Evolutionary conservation across 2,329 filamentous ascomycete species (phyloP).

Genomic region (Sarocladiaceae sp.): DNA sequence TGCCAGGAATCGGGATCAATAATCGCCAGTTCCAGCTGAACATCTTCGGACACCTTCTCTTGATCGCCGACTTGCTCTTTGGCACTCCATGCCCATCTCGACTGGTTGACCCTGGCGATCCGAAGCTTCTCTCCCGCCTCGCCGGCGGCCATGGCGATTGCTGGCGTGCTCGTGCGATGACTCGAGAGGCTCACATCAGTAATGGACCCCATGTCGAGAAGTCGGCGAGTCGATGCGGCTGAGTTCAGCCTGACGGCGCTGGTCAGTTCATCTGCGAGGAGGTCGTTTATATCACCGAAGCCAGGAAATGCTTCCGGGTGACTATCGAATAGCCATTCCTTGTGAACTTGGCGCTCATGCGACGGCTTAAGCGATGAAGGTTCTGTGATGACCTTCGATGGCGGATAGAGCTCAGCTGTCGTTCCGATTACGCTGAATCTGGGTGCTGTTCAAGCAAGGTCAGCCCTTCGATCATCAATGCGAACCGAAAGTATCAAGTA

Average conservation of each 20-base stretch:
- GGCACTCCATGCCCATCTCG: slow-evolving; percentile 50
- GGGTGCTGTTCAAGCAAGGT: slow-evolving; percentile 21
- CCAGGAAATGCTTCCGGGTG: slow-evolving; percentile 47
- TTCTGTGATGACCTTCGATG: slow-evolving; percentile 20
- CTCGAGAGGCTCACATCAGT: slow-evolving; percentile 31
- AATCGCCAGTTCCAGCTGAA: slow-evolving; percentile 41
- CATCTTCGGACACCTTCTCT: not conserved
- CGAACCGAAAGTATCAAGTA: no score
- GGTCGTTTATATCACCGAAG: slow-evolving; percentile 24
- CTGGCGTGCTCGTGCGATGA: slow-evolving; percentile 23
- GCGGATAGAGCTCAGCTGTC: slow-evolving; percentile 28
- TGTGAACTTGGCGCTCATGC: slow-evolving; percentile 31
- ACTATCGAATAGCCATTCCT: slow-evolving; percentile 45
- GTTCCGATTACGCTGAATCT: slow-evolving; percentile 27
- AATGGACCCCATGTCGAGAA: slow-evolving; percentile 56
- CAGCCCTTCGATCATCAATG: not conserved
- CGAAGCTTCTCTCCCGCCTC: slow-evolving; percentile 54
- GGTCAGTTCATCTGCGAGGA: slow-evolving; percentile 32
- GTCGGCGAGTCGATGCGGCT: slow-evolving; percentile 15
- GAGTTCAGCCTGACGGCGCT: slow-evolving; percentile 24
- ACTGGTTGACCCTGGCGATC: slow-evolving; percentile 44
- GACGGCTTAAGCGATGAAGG: slow-evolving; percentile 21
- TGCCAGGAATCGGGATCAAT: slow-evolving; percentile 37
- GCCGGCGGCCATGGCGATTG: slow-evolving; percentile 49
- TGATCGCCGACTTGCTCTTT: slow-evolving; percentile 30